Percentiles rank a stretch among this genome's conserved stretches.
Conservation (phyloP, 768 basidiomycete species). For the Termitomyces bulborhizus region DNA sequence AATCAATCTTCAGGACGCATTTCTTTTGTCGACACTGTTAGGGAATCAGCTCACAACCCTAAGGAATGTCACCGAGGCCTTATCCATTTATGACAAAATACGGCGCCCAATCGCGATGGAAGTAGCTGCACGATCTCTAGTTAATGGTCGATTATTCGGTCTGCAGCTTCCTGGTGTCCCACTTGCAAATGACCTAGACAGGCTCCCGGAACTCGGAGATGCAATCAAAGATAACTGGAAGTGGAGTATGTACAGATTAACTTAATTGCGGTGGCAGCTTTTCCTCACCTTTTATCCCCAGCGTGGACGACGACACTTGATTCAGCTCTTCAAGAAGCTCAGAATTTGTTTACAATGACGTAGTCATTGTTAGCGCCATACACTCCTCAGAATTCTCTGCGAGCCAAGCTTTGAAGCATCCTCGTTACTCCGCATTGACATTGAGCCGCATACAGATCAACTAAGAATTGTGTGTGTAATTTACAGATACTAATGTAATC, state of each 20-base stretch:
- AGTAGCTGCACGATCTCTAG: slow-evolving; percentile 20
- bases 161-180: slow-evolving; percentile 17
- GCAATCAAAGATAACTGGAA: slow-evolving; percentile 24
- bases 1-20: slow-evolving; percentile 6
- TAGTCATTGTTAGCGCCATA: too few relatives aligned
- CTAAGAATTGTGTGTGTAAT: too few relatives aligned
- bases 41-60: slow-evolving; percentile 13
- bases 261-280: not conserved
- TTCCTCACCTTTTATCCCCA: not conserved
- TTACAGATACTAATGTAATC: too few relatives aligned
- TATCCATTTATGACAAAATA: slow-evolving; percentile 30
- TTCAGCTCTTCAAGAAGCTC: slow-evolving; percentile 2
- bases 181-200: slow-evolving; percentile 12
- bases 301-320: slow-evolving; percentile 4
- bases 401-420: too few relatives aligned
- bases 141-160: slow-evolving; percentile 24
- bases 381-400: too few relatives aligned
- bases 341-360: not conserved
- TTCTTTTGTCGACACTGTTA: slow-evolving; percentile 11
- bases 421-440: too few relatives aligned
- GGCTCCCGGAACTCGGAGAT: slow-evolving; percentile 19
- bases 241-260: slow-evolving; percentile 15
- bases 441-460: too few relatives aligned
- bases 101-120: slow-evolving; percentile 30
- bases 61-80: slow-evolving; percentile 21